Base-by-base conservation (phyloP, 2,329 filamentous ascomycete species). In the Trichoderma cornu-damae region DNA sequence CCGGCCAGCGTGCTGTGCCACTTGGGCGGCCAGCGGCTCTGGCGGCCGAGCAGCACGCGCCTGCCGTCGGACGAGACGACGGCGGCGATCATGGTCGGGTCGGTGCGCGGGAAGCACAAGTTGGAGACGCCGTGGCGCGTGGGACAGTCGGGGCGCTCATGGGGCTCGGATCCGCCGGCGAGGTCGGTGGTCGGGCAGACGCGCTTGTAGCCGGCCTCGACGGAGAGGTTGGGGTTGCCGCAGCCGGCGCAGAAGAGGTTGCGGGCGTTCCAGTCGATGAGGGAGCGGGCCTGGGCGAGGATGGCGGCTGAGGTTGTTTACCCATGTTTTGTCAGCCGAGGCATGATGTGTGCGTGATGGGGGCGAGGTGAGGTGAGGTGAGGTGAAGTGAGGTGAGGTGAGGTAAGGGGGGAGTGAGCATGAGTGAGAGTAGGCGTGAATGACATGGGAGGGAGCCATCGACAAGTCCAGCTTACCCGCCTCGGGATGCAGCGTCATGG, bases 1-100 rank as follows among this genome's bases (percentile, higher is more conserved):
- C 90, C 90, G 2, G 89, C 89, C 9, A 99, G 83, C 0, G 92
- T 95, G 65, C 85, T 90, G 77, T 93, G 96, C 89, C 88, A 96
- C 70, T 88, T 70, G 1, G 82, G 78, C 1, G 94, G 94, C 81
- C 87, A 99, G 53, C 89, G 82, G 73, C 88, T 89, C 67, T 89
- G 85, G 12, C 94, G 86, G 35, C 94, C 94, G 0, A 99, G 86
- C 6, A 99, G 82, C 37, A 96, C 75, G 60, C 84, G 83, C 63
- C 86, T 81, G 49, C 88, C 88, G 64, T 95, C 89, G 50, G 86
- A 79, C 53, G 88, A 95, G 30, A 97, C 83, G 9, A 96, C 87
- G 0, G 92, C 93, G 75, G 95, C 92, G 73, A 99, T 99, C 70
- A 97, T 91, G 26, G 90, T 96, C 1, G 92, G 91, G 66, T 96